A percentile compares a stretch with the other conserved stretches of the same genome.
These are phyloP conservation scores for Exophiala bonariae DNA, from an alignment of 2,329 filamentous ascomycete species.

Conservation along the genomic window DNA sequence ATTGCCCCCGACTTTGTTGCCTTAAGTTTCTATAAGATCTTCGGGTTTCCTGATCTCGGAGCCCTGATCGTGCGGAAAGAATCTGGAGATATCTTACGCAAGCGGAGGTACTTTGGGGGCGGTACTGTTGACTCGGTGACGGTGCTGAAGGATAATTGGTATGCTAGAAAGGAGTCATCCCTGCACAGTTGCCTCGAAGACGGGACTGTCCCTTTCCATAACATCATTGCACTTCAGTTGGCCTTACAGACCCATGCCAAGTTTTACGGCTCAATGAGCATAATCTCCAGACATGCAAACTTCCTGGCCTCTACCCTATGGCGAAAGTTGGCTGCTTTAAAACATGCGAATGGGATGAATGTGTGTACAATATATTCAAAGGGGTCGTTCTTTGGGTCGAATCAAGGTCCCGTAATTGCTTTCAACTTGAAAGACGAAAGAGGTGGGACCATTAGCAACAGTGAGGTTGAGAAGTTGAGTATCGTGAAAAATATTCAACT, in stretches of 20 bases:
- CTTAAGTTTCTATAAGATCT: slow-evolving; percentile 95
- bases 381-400: slow-evolving; percentile 27
- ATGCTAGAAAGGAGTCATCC: slow-evolving; percentile 69
- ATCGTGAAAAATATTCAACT: slow-evolving; percentile 77
- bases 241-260: slow-evolving; percentile 69
- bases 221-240: slow-evolving; percentile 75
- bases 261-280: slow-evolving; percentile 70
- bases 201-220: slow-evolving; percentile 88
- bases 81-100: slow-evolving; percentile 62
- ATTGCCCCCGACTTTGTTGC: slow-evolving; percentile 79
- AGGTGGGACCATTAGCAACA: slow-evolving; percentile 75
- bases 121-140: slow-evolving; percentile 92
- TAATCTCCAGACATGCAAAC: slow-evolving; percentile 69
- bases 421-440: slow-evolving; percentile 75
- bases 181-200: slow-evolving; percentile 86
- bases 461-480: slow-evolving; percentile 85
- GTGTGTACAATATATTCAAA: slow-evolving; percentile 68
- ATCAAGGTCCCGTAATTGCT: slow-evolving; percentile 72
- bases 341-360: slow-evolving; percentile 66
- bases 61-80: slow-evolving; percentile 78
- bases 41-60: slow-evolving; percentile 90
- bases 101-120: slow-evolving; percentile 83
- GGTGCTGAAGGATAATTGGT: slow-evolving; percentile 76
- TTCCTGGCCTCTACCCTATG: slow-evolving; percentile 63
- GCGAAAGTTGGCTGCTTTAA: slow-evolving; percentile 57